These are phyloP conservation scores for Cladosporium sp. DNA, from an alignment of 2,329 filamentous ascomycete species.

Conservation along the genomic window DNA sequence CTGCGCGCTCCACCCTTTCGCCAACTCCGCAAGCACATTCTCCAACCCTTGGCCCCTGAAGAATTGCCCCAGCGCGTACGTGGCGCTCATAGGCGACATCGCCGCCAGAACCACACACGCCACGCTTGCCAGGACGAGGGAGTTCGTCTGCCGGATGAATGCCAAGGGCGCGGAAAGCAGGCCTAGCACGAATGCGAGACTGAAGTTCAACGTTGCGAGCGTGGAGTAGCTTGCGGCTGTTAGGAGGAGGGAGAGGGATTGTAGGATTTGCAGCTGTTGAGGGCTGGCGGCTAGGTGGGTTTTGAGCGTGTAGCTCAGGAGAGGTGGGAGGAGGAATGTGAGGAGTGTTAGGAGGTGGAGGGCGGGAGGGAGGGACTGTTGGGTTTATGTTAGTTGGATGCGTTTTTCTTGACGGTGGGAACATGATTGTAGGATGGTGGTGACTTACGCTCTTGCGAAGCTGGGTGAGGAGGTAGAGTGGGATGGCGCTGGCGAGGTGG, in stretches of 20 bases:
- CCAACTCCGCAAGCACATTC: constrained; percentile 26
- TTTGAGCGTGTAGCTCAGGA: constrained; percentile 18
- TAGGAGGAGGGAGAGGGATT: constrained; percentile 87
- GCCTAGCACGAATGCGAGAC: constrained; percentile 78
- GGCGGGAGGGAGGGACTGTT: constrained; percentile 29
- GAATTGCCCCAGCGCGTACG: neutral
- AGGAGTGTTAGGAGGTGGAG: constrained; percentile 47
- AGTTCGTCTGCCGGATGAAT: constrained; percentile 52
- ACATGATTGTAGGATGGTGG: neutral
- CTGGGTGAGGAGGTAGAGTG: constrained; percentile 83
- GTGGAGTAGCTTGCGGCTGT: constrained; percentile 89
- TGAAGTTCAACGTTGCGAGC: constrained; percentile 94
- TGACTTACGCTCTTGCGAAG: constrained; percentile 59
- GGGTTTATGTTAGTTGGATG: neutral
- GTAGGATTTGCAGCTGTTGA: constrained; percentile 74
- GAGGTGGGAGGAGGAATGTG: constrained; percentile 29
- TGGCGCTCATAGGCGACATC: constrained; percentile 14
- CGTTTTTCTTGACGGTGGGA: too few relatives aligned
- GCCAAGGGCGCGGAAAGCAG: constrained; percentile 72
- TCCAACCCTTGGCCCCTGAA: constrained; percentile 17
- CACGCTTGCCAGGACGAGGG: constrained; percentile 11
- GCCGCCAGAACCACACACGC: neutral
- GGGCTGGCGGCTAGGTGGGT: constrained; percentile 14
- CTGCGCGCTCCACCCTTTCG: constrained; percentile 30
- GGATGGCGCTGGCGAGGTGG: constrained; percentile 74